Base-by-base conservation (phyloP, 306 rosid genomes). In the Glycyrrhiza uralensis region DNA sequence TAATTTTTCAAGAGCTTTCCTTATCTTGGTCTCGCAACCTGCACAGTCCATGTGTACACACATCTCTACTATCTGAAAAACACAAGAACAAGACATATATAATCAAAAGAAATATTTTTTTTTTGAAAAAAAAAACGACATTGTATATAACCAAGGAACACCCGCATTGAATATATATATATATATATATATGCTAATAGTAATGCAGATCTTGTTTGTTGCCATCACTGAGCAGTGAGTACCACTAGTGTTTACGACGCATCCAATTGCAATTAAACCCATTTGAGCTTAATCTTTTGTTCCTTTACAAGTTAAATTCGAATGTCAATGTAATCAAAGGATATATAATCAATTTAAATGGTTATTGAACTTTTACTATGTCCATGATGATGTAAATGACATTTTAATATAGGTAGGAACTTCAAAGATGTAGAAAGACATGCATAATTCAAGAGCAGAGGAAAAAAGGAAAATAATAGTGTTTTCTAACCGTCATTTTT, bases 1-100 rank as follows among this genome's bases (percentile, higher is more conserved):
- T 35, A 89, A 47, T 13, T 85, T 89, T 29, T 69, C 29, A 3
- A 87, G 90, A 63, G 92, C 85, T 71, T 85, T 87, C 78, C 67
- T 85, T 47, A 89, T 82, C 80, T 81, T 87, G 45, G n/a, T 72
- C 72, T 87, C 92, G 44, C 96, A 89, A 13, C 92, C 96, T 26
- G 66, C 46, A 62, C 96, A 89, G 72, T 89, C 92, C 86, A 89
- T 83, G 60, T 78, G 76, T 23, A 89, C 96, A n/a, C 72, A 39
- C 79, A 89, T 76, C 81, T 89, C 92, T 69, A 85, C 81, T 19
- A 77, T 74, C 96, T 90, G 87, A 3, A 77, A 64, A 57, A 18
- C 36, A 57, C 29, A 46, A 23, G 4, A 33, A 32, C 29, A 46
- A 23, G 4, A 33, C 24, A 36, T 0, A 51, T 18, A 7, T 10